phyloP scores from a whole-genome alignment of 257 asterid species.

The Avicennia marina region DNA sequence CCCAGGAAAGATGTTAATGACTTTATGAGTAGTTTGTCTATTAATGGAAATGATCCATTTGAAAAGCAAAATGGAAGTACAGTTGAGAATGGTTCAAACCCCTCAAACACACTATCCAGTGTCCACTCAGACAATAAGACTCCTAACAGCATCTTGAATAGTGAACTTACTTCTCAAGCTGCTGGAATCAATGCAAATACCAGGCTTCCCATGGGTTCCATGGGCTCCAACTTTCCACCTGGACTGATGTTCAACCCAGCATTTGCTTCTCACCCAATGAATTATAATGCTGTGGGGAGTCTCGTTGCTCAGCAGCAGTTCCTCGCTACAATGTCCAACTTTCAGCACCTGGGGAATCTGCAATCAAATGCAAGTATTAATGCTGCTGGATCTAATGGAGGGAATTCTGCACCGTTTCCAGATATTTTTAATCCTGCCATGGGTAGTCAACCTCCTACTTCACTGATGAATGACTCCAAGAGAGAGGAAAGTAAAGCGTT shows the following conservation, averaged over 20 bases:
- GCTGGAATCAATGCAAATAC: constrained; percentile 48
- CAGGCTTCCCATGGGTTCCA: constrained; percentile 55
- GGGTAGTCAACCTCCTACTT: constrained; percentile 68
- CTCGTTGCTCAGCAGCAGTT: constrained; percentile 81
- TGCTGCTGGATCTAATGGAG: constrained; percentile 46
- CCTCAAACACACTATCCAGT: constrained; percentile 28
- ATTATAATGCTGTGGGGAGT: constrained; percentile 56
- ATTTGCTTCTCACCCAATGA: constrained; percentile 56
- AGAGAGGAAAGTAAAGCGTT: constrained; percentile 87
- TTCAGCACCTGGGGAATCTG: constrained; percentile 71
- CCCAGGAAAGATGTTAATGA: constrained; percentile 40
- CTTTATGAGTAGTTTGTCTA: constrained; percentile 54
- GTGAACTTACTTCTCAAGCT: constrained; percentile 50
- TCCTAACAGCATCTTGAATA: constrained; percentile 41
- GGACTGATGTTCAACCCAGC: constrained; percentile 68
- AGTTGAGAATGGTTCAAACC: constrained; percentile 24
- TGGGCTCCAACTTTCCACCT: constrained; percentile 58
- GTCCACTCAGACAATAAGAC: constrained; percentile 28
- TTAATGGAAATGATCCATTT: constrained; percentile 43
- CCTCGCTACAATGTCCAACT: constrained; percentile 82
- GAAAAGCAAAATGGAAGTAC: constrained; percentile 36
- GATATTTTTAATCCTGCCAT: constrained; percentile 76
- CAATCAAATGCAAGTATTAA: constrained; percentile 36
- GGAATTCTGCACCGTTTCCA: constrained; percentile 58
- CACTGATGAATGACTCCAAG: constrained; percentile 67